A percentile compares a stretch with the other conserved stretches of the same genome.
These are phyloP conservation scores for Penicillium paxilli DNA, from an alignment of 495 filamentous ascomycete genomes.

Conservation along the genomic window DNA sequence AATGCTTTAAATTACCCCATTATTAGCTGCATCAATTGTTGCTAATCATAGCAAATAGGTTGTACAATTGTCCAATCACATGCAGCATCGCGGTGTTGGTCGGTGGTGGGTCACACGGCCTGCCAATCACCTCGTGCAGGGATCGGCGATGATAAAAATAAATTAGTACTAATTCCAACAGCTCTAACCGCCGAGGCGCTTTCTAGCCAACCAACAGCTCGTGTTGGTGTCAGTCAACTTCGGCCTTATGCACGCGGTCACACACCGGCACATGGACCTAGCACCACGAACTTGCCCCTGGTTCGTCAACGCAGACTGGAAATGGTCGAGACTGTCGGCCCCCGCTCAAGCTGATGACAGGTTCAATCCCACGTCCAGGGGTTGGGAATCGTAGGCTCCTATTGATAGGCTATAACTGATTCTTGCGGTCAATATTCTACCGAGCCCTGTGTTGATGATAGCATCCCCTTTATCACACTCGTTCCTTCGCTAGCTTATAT, in stretches of 20 bases:
- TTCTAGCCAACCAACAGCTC: slow-evolving; percentile 17
- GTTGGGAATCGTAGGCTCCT: slow-evolving; percentile 3
- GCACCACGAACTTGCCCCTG: slow-evolving; percentile 4
- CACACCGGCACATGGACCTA: slow-evolving; percentile 13
- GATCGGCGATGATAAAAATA: slow-evolving; percentile 21
- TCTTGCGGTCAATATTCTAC: not conserved
- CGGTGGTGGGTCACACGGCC: not conserved
- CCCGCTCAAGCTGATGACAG: slow-evolving; percentile 1
- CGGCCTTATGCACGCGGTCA: slow-evolving; percentile 24
- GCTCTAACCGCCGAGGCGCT: slow-evolving; percentile 38
- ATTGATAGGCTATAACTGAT: slow-evolving; percentile 11
- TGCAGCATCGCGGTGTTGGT: not conserved
- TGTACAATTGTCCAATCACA: slow-evolving; percentile 11
- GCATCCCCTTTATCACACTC: not conserved
- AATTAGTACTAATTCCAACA: not conserved
- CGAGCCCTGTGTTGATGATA: not conserved
- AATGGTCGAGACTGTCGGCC: not conserved
- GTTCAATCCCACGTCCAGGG: slow-evolving; percentile 13
- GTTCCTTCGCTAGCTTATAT: not conserved
- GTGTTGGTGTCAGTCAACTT: not conserved
- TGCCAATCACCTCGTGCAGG: not conserved
- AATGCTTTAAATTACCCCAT: slow-evolving; percentile 16
- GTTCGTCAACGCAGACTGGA: not conserved
- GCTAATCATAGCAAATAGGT: slow-evolving; percentile 26
- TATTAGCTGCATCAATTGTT: slow-evolving; percentile 18